phyloP scores from a whole-genome alignment of 2,329 filamentous ascomycete genomes.

The Bimuria novae-zelandiae region DNA sequence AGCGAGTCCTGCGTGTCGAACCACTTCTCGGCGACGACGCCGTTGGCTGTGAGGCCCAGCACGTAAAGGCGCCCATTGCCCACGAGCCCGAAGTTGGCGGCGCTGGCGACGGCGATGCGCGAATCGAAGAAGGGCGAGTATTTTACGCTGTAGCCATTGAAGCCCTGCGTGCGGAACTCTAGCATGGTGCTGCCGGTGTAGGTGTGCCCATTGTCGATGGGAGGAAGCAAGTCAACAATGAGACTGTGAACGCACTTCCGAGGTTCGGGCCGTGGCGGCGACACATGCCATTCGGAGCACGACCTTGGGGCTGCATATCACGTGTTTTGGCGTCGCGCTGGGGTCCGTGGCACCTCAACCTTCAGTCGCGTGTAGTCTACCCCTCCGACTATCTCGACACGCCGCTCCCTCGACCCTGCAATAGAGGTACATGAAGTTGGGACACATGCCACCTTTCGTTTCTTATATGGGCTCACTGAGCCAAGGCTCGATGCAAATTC shows the following conservation, averaged over 20 bases:
- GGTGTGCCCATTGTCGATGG: slow-evolving; percentile 20
- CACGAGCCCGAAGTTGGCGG: slow-evolving; percentile 96
- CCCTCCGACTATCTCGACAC: background rate
- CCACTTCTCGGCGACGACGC: slow-evolving; percentile 84
- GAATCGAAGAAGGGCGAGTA: slow-evolving; percentile 99
- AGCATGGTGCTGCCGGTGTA: slow-evolving; percentile 65
- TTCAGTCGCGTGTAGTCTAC: background rate
- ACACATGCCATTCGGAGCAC: too few species aligned
- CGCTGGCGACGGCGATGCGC: slow-evolving; percentile 83
- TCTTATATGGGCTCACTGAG: too few species aligned
- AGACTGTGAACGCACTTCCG: background rate
- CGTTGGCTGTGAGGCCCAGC: slow-evolving; percentile 78
- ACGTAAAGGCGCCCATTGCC: slow-evolving; percentile 92
- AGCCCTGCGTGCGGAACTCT: slow-evolving; percentile 90
- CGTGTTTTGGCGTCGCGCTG: slow-evolving; percentile 13
- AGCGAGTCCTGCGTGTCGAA: slow-evolving; percentile 98
- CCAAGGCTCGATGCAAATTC: too few species aligned
- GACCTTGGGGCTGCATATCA: too few species aligned
- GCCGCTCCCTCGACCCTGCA: too few species aligned
- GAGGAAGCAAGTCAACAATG: background rate
- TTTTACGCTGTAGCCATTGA: slow-evolving; percentile 95
- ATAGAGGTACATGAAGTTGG: too few species aligned
- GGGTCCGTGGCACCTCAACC: slow-evolving; percentile 2
- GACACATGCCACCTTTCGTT: too few species aligned
- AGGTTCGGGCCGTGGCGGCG: background rate